Conservation (phyloP, 331 rosid genomes). For the Malus hybrid region DNA sequence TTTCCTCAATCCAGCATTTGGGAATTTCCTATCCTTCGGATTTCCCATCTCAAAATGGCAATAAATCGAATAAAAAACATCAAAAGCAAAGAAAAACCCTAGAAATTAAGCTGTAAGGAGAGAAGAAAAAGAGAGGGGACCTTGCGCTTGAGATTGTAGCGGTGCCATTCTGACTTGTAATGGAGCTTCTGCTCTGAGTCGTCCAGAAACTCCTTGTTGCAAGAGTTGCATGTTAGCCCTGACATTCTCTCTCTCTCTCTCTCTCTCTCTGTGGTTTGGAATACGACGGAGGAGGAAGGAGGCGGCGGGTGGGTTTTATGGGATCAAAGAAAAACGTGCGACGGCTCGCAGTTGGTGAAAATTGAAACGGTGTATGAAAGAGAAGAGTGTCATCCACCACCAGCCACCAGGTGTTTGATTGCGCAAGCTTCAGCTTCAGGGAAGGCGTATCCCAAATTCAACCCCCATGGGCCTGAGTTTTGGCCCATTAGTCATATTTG, state of each 20-base stretch:
- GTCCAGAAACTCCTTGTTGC: conserved; percentile 71
- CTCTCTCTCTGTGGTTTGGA: not conserved
- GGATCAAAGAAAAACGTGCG: not conserved
- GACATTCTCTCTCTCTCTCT: conserved; percentile 32
- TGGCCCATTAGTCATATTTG: not conserved
- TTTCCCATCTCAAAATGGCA: not conserved
- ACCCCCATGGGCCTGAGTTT: not conserved
- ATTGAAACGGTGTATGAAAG: not conserved
- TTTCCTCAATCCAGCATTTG: not conserved
- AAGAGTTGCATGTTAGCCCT: conserved; percentile 74
- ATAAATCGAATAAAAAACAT: not conserved
- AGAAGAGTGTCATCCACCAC: not conserved
- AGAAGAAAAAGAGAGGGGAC: conserved; percentile 12
- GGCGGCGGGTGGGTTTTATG: not conserved
- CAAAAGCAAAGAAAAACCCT: not conserved
- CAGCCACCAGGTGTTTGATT: not conserved
- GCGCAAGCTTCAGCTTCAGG: not conserved
- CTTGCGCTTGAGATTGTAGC: conserved; percentile 99
- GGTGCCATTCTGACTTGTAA: conserved; percentile 98
- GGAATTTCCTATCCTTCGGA: not conserved
- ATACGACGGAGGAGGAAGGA: not conserved
- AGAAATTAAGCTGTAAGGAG: not conserved
- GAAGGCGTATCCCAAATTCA: not conserved
- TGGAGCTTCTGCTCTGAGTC: conserved; percentile 68
- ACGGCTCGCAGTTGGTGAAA: conserved; percentile 19